Conservation (phyloP, 441 rosid species). For the Erysimum pusillum region DNA sequence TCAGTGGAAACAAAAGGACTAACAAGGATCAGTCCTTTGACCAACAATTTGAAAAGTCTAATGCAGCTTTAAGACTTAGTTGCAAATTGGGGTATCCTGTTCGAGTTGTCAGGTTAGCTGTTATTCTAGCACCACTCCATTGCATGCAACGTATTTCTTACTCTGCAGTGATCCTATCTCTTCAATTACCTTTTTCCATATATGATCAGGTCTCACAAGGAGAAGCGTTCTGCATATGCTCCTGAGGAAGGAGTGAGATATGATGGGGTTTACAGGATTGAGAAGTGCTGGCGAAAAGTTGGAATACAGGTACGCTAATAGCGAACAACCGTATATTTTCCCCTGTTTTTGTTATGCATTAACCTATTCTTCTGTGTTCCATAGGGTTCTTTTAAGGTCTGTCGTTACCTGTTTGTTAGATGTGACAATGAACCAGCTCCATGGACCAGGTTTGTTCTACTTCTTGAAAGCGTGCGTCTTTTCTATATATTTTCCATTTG, state of each 20-base stretch:
- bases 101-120: slow-evolving; percentile 79
- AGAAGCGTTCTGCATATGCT: slow-evolving; percentile 76
- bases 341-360: not conserved
- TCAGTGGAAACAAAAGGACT: slow-evolving; percentile 76
- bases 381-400: slow-evolving; percentile 44
- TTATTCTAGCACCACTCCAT: not conserved
- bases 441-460: slow-evolving; percentile 75
- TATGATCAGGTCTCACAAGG: slow-evolving; percentile 85
- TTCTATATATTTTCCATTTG: not conserved
- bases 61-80: slow-evolving; percentile 75
- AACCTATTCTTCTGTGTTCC: not conserved
- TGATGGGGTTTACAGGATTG: slow-evolving; percentile 84
- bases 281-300: slow-evolving; percentile 78
- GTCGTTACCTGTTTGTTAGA: slow-evolving; percentile 78
- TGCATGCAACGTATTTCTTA: no score
- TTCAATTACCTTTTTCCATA: no score
- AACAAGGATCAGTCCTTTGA: slow-evolving; percentile 78
- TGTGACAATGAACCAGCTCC: slow-evolving; percentile 96
- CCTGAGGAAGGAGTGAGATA: slow-evolving; percentile 76
- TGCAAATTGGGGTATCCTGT: slow-evolving; percentile 83
- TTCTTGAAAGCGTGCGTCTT: not conserved
- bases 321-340: not conserved
- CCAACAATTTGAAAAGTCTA: no score
- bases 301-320: slow-evolving; percentile 59
- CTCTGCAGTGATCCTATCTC: no score